These are phyloP conservation scores for Fusarium napiforme DNA, from an alignment of 2,329 filamentous ascomycete species.

Conservation along the genomic window DNA sequence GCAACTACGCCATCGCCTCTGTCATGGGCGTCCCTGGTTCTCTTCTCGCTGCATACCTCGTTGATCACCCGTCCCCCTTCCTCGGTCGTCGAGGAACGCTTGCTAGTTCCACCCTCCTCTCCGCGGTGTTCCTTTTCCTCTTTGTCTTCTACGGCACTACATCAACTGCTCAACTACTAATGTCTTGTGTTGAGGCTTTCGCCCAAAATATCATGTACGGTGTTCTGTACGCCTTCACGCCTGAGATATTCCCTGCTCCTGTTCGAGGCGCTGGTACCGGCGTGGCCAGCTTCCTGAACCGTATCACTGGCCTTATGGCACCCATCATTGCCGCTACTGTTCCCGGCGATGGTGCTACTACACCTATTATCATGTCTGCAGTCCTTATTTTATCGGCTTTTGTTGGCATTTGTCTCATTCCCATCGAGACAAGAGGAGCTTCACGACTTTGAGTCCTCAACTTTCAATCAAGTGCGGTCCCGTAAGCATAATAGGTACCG, in stretches of 20 bases:
- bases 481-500: neutral
- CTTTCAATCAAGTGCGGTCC: neutral
- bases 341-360: constrained; percentile 66
- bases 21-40: constrained; percentile 81
- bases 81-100: constrained; percentile 79
- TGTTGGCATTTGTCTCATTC: constrained; percentile 68
- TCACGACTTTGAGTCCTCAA: constrained; percentile 59
- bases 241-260: constrained; percentile 79
- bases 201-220: constrained; percentile 83
- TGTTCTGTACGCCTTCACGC: constrained; percentile 80
- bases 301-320: constrained; percentile 73
- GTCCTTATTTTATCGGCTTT: constrained; percentile 68
- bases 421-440: constrained; percentile 71
- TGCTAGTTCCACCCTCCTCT: constrained; percentile 73
- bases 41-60: constrained; percentile 77
- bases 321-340: constrained; percentile 73
- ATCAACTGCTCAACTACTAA: constrained; percentile 68
- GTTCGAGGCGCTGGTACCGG: constrained; percentile 78
- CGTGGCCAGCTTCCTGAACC: constrained; percentile 77
- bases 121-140: constrained; percentile 75
- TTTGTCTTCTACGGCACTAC: constrained; percentile 70
- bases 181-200: constrained; percentile 76
- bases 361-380: constrained; percentile 68
- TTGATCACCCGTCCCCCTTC: constrained; percentile 70
- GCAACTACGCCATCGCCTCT: constrained; percentile 85